Percentiles rank a stretch among this genome's conserved stretches.
Conservation (phyloP, 2,329 filamentous ascomycete genomes). For the Talaromyces sp. region DNA sequence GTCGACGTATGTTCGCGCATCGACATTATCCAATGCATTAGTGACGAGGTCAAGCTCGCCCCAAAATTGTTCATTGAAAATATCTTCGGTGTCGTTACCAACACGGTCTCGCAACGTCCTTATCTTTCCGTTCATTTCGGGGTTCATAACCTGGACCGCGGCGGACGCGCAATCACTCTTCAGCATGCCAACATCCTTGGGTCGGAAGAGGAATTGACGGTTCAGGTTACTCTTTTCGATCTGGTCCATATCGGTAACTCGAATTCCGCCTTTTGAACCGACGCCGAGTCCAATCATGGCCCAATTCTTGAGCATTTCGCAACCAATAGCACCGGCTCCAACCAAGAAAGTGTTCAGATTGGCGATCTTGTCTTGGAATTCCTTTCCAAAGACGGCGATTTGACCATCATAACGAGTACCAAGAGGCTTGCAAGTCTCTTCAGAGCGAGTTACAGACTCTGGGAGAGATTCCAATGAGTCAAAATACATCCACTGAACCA, state of each 20-base stretch:
- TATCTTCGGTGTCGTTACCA: conserved; percentile 82
- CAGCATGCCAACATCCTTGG: conserved; percentile 88
- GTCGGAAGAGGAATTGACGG: conserved; percentile 90
- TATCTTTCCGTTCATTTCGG: conserved; percentile 83
- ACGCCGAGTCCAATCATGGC: conserved; percentile 95
- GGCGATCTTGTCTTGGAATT: conserved; percentile 89
- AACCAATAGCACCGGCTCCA: conserved; percentile 93
- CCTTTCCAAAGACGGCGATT: conserved; percentile 89
- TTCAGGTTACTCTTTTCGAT: conserved; percentile 99
- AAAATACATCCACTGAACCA: conserved; percentile 94
- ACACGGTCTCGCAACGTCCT: conserved; percentile 83
- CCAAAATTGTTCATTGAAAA: conserved; percentile 96
- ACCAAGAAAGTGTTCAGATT: conserved; percentile 93
- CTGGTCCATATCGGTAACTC: conserved; percentile 94
- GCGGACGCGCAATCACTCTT: conserved; percentile 93
- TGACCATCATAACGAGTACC: conserved; percentile 92
- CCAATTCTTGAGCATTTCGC: conserved; percentile 99
- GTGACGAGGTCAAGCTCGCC: conserved; percentile 81
- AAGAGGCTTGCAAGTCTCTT: conserved; percentile 81
- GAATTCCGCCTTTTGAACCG: conserved; percentile 83
- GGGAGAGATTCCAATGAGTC: conserved; percentile 96
- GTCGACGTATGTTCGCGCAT: conserved; percentile 94
- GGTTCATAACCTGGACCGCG: conserved; percentile 94
- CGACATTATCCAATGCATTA: conserved; percentile 95
- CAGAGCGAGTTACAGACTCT: conserved; percentile 66